Evolutionary conservation across 495 filamentous ascomycete genomes (phyloP).

Genomic region (Monascus purpureus): DNA sequence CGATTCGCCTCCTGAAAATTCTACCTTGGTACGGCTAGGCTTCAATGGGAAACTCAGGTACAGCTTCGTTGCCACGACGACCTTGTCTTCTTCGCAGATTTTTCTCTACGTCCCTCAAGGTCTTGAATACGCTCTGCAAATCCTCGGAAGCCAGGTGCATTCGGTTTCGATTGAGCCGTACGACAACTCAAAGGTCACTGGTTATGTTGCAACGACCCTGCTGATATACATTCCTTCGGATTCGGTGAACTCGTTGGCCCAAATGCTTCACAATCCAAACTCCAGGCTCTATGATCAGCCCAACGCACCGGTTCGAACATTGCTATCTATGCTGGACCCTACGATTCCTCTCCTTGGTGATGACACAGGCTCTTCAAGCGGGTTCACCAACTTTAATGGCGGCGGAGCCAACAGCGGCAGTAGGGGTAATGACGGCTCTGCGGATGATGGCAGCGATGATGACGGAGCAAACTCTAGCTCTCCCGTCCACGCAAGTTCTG

Average conservation of each 20-base stretch:
- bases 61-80: slow-evolving; percentile 55
- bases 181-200: slow-evolving; percentile 52
- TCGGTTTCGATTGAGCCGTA: slow-evolving; percentile 68
- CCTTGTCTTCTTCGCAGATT: slow-evolving; percentile 68
- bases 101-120: slow-evolving; percentile 69
- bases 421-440: slow-evolving; percentile 2
- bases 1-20: slow-evolving; percentile 43
- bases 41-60: slow-evolving; percentile 74
- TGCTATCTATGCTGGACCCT: slow-evolving; percentile 74
- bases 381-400: slow-evolving; percentile 8
- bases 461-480: slow-evolving; percentile 37
- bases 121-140: slow-evolving; percentile 49
- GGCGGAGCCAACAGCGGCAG: slow-evolving; percentile 4
- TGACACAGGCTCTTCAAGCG: slow-evolving; percentile 21
- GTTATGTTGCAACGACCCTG: slow-evolving; percentile 76
- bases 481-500: slow-evolving; percentile 53
- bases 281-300: slow-evolving; percentile 61
- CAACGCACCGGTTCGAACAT: slow-evolving; percentile 37
- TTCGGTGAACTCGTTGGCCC: slow-evolving; percentile 44
- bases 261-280: slow-evolving; percentile 52
- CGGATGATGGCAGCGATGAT: slow-evolving; percentile 19
- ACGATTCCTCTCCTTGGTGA: slow-evolving; percentile 64
- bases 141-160: slow-evolving; percentile 34
- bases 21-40: slow-evolving; percentile 65
- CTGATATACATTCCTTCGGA: slow-evolving; percentile 56